Percentiles rank a stretch among this genome's conserved stretches.
These are phyloP conservation scores for Penicillium angulare DNA, from an alignment of 495 filamentous ascomycete species.

Conservation along the genomic window DNA sequence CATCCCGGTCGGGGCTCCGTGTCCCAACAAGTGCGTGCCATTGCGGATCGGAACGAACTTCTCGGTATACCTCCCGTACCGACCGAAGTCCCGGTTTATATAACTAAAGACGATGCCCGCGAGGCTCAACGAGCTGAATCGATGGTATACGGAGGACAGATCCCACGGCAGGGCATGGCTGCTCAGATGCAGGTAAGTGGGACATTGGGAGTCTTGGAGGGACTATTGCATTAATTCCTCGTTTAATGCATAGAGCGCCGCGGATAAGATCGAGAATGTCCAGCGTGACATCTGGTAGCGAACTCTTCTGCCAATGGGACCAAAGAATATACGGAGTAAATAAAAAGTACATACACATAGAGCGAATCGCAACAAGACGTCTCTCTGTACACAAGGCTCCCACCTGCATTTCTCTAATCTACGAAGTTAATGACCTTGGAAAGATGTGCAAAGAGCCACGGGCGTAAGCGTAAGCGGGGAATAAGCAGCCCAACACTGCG, in stretches of 20 bases:
- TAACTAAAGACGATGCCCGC: constrained; percentile 36
- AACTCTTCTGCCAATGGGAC: neutral
- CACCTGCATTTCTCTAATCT: too few relatives aligned
- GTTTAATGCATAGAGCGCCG: constrained; percentile 26
- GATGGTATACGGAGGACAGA: constrained; percentile 30
- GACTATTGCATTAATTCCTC: constrained; percentile 7
- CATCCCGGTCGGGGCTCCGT: constrained; percentile 31
- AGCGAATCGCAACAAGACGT: neutral
- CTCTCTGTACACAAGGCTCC: neutral
- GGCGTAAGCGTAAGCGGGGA: neutral
- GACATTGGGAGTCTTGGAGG: neutral
- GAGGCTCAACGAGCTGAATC: constrained; percentile 35
- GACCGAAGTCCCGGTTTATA: constrained; percentile 22
- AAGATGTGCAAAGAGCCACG: too few relatives aligned
- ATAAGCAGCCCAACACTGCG: too few relatives aligned
- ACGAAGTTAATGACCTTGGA: too few relatives aligned
- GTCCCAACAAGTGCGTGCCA: constrained; percentile 32
- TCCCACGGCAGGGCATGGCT: constrained; percentile 27
- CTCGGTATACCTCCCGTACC: constrained; percentile 23
- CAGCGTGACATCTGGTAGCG: constrained; percentile 10
- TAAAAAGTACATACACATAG: neutral
- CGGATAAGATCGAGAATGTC: constrained; percentile 30
- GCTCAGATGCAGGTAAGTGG: constrained; percentile 36
- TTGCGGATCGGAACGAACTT: constrained; percentile 38
- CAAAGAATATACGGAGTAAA: neutral